phyloP scores from a whole-genome alignment of 257 asterid species.

The Linaria vulgaris region DNA sequence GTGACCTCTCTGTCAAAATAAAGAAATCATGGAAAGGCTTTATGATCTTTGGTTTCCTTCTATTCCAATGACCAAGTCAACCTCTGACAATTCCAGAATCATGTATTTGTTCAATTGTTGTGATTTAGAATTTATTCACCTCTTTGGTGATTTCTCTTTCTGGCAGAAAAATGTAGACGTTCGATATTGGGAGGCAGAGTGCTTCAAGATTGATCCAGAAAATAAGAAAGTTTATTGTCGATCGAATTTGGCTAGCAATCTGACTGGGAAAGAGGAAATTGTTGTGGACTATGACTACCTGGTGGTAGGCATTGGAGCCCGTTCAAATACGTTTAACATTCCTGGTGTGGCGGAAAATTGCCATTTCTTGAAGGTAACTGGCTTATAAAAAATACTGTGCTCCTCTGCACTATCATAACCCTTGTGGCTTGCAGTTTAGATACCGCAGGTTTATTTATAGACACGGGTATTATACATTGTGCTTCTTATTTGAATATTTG shows the following conservation, averaged over 20 bases:
- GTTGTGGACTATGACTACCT: constrained; percentile 92
- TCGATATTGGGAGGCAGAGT: constrained; percentile 87
- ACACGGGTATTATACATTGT: neutral
- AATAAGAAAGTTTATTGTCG: constrained; percentile 89
- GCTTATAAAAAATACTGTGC: constrained; percentile 4
- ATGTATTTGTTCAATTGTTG: constrained; percentile 3
- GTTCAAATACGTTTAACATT: constrained; percentile 85
- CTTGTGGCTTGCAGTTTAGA: too few relatives aligned
- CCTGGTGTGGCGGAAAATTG: constrained; percentile 96
- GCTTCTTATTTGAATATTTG: constrained; percentile 13
- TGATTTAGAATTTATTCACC: constrained; percentile 5
- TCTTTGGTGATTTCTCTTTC: constrained; percentile 21
- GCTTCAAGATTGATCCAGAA: constrained; percentile 61
- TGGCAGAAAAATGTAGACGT: constrained; percentile 68
- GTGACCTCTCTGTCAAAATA: neutral
- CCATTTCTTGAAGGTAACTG: constrained; percentile 75
- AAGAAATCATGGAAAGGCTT: neutral
- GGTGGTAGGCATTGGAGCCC: constrained; percentile 82
- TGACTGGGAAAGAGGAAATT: constrained; percentile 67
- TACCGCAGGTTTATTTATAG: neutral
- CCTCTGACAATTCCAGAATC: constrained; percentile 6
- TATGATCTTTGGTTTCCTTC: neutral
- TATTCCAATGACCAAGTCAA: constrained; percentile 6
- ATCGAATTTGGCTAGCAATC: constrained; percentile 45
- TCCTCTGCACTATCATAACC: too few relatives aligned